A percentile compares a stretch with the other conserved stretches of the same genome.
Conservation (phyloP, 2,329 filamentous ascomycete species). For the Penicillium sumatraense region DNA sequence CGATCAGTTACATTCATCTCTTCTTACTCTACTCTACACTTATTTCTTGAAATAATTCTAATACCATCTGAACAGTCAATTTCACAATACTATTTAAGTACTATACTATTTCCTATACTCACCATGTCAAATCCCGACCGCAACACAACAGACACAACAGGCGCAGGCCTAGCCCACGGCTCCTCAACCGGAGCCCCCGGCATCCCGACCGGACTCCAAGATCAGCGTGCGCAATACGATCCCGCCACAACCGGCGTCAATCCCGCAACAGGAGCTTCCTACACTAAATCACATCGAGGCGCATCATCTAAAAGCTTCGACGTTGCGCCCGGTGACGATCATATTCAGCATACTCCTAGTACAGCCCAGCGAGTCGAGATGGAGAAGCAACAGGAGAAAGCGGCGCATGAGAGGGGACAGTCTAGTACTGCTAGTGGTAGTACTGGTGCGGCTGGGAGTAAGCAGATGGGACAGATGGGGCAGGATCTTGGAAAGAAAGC, state of each 20-base stretch:
- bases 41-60: background rate
- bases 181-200: constrained; percentile 36
- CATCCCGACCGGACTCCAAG: constrained; percentile 18
- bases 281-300: constrained; percentile 14
- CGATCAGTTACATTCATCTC: background rate
- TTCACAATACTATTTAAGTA: too few relatives aligned
- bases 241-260: constrained; percentile 30
- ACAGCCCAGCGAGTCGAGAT: constrained; percentile 19
- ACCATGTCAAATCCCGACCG: background rate
- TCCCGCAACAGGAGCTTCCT: constrained; percentile 31
- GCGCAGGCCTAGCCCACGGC: constrained; percentile 21
- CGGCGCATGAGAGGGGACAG: background rate
- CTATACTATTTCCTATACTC: background rate
- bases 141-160: background rate
- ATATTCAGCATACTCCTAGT: constrained; percentile 22
- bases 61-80: too few relatives aligned
- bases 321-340: constrained; percentile 10
- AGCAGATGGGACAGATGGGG: constrained; percentile 15
- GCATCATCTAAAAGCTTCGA: constrained; percentile 21
- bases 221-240: constrained; percentile 24
- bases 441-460: too few relatives aligned
- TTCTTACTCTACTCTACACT: background rate
- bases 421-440: too few relatives aligned
- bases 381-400: constrained; percentile 8
- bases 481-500: constrained; percentile 30